phyloP scores from a whole-genome alignment of 1,284 basidiomycete species.

The Clitocybe nebularis region DNA sequence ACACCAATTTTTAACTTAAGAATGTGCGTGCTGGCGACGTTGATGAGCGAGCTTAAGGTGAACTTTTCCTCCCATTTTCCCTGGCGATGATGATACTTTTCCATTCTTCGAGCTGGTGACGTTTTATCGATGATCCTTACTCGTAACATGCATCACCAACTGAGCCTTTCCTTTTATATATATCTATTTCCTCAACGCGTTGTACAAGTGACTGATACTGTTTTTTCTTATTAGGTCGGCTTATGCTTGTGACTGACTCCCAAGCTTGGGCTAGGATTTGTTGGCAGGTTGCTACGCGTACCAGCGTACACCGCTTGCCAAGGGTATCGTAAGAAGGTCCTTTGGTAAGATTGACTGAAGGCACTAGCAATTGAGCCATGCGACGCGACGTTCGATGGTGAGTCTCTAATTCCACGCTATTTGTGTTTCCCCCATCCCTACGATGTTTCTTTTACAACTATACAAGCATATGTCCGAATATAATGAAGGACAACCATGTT shows the following conservation, averaged over 20 bases:
- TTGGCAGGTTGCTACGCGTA: slow-evolving; percentile 33
- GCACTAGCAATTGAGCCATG: neutral
- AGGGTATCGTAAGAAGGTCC: slow-evolving; percentile 17
- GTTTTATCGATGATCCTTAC: slow-evolving; percentile 60
- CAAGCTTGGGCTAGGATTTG: slow-evolving; percentile 27
- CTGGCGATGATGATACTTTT: slow-evolving; percentile 56
- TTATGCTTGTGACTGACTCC: slow-evolving; percentile 8
- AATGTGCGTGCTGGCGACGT: slow-evolving; percentile 15
- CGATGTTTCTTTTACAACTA: slow-evolving; percentile 28
- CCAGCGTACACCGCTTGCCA: slow-evolving; percentile 42
- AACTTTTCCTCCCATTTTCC: neutral
- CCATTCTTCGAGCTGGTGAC: slow-evolving; percentile 68
- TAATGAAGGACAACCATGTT: slow-evolving; percentile 32
- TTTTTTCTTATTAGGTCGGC: slow-evolving; percentile 4
- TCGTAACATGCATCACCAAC: slow-evolving; percentile 83
- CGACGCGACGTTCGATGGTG: slow-evolving; percentile 11
- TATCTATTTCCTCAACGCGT: slow-evolving; percentile 1
- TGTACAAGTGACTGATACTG: slow-evolving; percentile 6
- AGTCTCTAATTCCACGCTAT: slow-evolving; percentile 7
- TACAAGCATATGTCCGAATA: slow-evolving; percentile 40
- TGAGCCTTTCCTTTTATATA: slow-evolving; percentile 35
- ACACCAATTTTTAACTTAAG: neutral
- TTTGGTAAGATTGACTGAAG: neutral
- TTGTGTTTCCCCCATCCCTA: slow-evolving; percentile 16
- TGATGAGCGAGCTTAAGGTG: neutral